Percentiles rank a stretch among this genome's conserved stretches.
Conservation (phyloP, 2,329 filamentous ascomycete species). For the Sphaceloma murrayae region DNA sequence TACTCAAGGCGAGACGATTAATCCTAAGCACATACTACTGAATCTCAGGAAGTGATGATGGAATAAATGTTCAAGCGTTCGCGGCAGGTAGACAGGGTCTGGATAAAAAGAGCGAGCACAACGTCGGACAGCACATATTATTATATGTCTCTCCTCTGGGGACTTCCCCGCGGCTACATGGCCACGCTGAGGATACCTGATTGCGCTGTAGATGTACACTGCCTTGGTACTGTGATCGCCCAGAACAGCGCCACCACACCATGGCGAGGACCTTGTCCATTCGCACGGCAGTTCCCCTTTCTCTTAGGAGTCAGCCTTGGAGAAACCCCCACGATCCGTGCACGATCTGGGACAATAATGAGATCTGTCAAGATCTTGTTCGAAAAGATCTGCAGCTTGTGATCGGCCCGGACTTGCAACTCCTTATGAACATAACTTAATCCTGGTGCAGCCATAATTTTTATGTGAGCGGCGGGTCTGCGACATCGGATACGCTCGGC, state of each 20-base stretch:
- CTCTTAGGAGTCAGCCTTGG: background rate
- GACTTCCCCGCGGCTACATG: background rate
- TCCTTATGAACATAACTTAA: no score
- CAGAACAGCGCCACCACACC: no score
- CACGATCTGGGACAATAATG: conserved; percentile 1
- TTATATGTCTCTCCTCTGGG: no score
- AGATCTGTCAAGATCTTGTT: conserved; percentile 2
- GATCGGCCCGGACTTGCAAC: conserved; percentile 7
- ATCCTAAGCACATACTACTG: no score
- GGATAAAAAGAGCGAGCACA: no score
- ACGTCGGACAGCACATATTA: no score
- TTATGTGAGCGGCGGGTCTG: no score
- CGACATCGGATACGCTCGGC: background rate
- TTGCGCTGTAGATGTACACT: background rate
- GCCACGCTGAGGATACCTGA: background rate
- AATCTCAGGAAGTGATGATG: no score
- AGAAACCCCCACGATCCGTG: conserved; percentile 10
- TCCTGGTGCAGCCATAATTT: background rate
- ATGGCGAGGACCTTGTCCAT: background rate
- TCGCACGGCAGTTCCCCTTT: background rate
- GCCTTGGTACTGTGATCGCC: background rate
- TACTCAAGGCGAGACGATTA: no score
- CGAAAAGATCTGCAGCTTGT: background rate
- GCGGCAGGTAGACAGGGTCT: no score
- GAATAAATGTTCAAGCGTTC: no score